Evolutionary conservation across 176 grass and related monocot species (phyloP).

Genomic region (Oryza officinalis): DNA sequence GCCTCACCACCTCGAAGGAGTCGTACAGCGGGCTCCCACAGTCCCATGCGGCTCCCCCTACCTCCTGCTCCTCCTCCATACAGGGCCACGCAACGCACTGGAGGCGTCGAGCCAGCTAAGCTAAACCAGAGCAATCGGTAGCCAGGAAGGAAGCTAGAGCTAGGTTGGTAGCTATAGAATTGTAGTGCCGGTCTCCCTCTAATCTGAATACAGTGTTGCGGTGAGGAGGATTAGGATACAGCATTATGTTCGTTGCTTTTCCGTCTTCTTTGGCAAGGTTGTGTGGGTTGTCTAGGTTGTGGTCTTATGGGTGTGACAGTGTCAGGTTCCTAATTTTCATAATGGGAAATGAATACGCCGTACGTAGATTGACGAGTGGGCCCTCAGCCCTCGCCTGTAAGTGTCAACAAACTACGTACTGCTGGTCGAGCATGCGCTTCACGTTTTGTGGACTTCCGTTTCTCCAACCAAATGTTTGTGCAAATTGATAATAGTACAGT

Average conservation of each 20-base stretch:
- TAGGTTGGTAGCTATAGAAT: neutral
- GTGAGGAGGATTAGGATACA: neutral
- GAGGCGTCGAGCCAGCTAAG: neutral
- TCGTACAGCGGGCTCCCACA: conserved; percentile 72
- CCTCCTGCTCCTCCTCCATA: neutral
- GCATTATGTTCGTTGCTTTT: neutral
- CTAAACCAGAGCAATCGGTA: no score
- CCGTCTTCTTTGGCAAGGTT: neutral
- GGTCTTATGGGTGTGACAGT: neutral
- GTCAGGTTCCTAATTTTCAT: conserved; percentile 23
- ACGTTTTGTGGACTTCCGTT: neutral
- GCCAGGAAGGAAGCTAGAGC: no score
- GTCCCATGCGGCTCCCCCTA: conserved; percentile 46
- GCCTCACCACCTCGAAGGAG: conserved; percentile 65
- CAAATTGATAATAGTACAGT: neutral
- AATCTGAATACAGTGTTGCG: no score
- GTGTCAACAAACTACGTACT: neutral
- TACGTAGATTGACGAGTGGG: neutral
- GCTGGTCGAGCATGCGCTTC: neutral
- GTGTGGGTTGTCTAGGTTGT: neutral
- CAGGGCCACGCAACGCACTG: neutral
- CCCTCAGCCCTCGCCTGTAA: neutral
- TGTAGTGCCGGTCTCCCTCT: neutral
- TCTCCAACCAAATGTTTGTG: neutral
- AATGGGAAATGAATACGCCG: neutral